Evolutionary conservation across 345 rosid genomes (phyloP).

Genomic region (Iberis pinnata): DNA sequence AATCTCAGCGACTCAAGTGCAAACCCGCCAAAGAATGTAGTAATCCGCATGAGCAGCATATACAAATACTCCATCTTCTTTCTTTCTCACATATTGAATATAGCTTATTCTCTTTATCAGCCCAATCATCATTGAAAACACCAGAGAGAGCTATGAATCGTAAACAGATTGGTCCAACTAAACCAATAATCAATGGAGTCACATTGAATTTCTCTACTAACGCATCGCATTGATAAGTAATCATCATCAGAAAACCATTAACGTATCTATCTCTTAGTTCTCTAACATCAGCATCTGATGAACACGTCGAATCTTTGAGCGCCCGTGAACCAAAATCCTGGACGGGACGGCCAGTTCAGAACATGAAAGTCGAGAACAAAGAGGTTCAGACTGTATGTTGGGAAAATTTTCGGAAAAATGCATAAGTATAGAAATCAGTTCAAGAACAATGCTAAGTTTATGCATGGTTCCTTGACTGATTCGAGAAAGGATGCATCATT

Average conservation of each 20-base stretch:
- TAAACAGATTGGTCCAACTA: conserved; percentile 50
- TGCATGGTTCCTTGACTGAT: too few species aligned
- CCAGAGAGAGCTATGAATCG: conserved; percentile 45
- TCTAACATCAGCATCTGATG: too few species aligned
- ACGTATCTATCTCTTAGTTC: conserved; percentile 70
- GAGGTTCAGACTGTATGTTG: too few species aligned
- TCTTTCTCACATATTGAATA: conserved; percentile 57
- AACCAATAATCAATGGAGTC: conserved; percentile 56
- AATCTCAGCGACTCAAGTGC: conserved; percentile 51
- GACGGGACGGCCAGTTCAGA: too few species aligned
- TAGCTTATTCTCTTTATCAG: conserved; percentile 55
- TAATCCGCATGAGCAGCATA: conserved; percentile 75
- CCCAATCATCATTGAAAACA: conserved; percentile 52
- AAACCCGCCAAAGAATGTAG: conserved; percentile 63
- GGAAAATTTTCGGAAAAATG: too few species aligned
- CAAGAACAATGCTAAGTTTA: too few species aligned
- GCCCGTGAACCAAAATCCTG: too few species aligned
- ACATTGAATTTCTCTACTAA: conserved; percentile 50
- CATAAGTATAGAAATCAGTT: too few species aligned
- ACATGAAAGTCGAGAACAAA: too few species aligned
- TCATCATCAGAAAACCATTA: conserved; percentile 56
- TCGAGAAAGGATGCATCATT: too few species aligned
- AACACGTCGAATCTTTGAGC: too few species aligned
- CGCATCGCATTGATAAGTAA: conserved; percentile 67
- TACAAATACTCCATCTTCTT: conserved; percentile 43